These are phyloP conservation scores for Entonaema liquescens DNA, from an alignment of 495 filamentous ascomycete genomes.

Conservation along the genomic window DNA sequence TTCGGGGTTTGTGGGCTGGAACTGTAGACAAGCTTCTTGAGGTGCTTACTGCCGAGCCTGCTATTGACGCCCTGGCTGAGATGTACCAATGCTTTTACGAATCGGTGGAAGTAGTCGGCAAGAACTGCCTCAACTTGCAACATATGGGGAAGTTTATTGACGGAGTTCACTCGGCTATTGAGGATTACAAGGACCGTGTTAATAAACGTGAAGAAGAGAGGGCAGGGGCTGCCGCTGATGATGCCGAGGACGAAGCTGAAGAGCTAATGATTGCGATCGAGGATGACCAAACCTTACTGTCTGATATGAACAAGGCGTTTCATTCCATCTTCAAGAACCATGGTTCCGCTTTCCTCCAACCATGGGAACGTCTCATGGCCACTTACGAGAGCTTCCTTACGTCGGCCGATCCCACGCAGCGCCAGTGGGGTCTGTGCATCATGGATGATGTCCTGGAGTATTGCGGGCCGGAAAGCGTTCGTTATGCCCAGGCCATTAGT, in stretches of 20 bases:
- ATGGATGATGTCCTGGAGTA: slow-evolving; percentile 99
- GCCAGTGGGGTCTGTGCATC: slow-evolving; percentile 98
- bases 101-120: slow-evolving; percentile 91
- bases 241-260: slow-evolving; percentile 83
- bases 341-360: slow-evolving; percentile 79
- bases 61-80: slow-evolving; percentile 94
- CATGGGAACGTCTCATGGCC: slow-evolving; percentile 83
- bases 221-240: slow-evolving; percentile 73
- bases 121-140: slow-evolving; percentile 75
- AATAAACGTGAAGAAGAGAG: slow-evolving; percentile 79
- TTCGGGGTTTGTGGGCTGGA: slow-evolving; percentile 80
- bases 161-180: slow-evolving; percentile 79
- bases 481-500: slow-evolving; percentile 83
- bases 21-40: slow-evolving; percentile 92
- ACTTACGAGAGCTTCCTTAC: slow-evolving; percentile 89
- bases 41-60: slow-evolving; percentile 92
- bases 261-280: slow-evolving; percentile 90
- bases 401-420: slow-evolving; percentile 86
- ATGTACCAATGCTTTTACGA: slow-evolving; percentile 99
- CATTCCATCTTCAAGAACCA: slow-evolving; percentile 99
- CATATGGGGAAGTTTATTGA: slow-evolving; percentile 90
- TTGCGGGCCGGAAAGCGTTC: slow-evolving; percentile 83
- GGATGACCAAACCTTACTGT: slow-evolving; percentile 95
- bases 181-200: slow-evolving; percentile 91
- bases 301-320: slow-evolving; percentile 99